These are phyloP conservation scores for Paecilomyces sp. DNA, from an alignment of 2,329 filamentous ascomycete genomes.

Conservation along the genomic window DNA sequence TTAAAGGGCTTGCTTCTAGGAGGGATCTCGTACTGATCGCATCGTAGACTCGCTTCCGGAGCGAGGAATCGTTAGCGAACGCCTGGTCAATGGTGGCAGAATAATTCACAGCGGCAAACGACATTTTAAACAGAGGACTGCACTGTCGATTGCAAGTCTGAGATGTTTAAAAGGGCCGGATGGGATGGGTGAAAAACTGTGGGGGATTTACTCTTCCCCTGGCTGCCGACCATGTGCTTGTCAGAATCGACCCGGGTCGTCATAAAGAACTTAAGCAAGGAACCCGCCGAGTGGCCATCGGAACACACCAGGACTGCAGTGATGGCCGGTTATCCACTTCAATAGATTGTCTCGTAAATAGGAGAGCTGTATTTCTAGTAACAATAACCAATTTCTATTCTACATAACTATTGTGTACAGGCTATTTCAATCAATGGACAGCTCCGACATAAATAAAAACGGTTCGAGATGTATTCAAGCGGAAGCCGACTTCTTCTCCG, in stretches of 20 bases:
- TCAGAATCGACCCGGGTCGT: not conserved
- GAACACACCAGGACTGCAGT: not conserved
- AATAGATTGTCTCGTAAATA: not conserved
- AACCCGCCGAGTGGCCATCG: not conserved
- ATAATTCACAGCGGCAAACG: conserved; percentile 26
- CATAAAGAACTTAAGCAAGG: not conserved
- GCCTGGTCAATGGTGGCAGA: conserved; percentile 32
- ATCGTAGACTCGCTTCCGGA: conserved; percentile 36
- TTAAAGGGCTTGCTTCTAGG: conserved; percentile 1
- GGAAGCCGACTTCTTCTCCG: conserved; percentile 7
- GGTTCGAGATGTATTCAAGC: conserved; percentile 3
- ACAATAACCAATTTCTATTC: conserved; percentile 16
- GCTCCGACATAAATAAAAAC: not conserved
- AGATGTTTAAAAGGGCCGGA: conserved; percentile 4
- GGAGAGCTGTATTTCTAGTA: not conserved
- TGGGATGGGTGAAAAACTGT: conserved; percentile 8
- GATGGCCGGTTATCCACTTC: not conserved
- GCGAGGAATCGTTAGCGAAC: conserved; percentile 30
- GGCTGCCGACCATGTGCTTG: conserved; percentile 3
- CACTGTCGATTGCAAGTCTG: not conserved
- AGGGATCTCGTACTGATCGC: conserved; percentile 31
- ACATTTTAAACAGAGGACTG: conserved; percentile 17
- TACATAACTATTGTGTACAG: conserved; percentile 20
- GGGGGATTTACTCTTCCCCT: conserved; percentile 12
- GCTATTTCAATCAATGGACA: conserved; percentile 1